Evolutionary conservation across 2,329 filamentous ascomycete species (phyloP).

Genomic region (Spiromastix sp.): DNA sequence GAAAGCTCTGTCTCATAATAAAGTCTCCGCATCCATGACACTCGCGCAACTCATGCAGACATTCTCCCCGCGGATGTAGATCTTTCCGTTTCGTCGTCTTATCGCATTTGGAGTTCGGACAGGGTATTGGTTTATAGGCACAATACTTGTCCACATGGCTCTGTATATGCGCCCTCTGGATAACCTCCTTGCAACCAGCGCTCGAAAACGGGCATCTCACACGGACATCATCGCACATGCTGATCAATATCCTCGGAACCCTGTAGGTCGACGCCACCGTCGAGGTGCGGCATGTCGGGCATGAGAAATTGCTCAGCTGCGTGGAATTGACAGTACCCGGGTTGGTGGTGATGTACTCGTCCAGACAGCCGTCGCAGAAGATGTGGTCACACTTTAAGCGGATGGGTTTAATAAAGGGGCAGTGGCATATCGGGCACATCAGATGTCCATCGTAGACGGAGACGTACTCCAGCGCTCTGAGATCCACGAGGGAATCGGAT

Average conservation of each 20-base stretch:
- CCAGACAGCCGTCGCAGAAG: constrained; percentile 51
- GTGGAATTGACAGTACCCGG: constrained; percentile 4
- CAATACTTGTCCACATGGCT: constrained; percentile 53
- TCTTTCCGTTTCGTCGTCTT: constrained; percentile 46
- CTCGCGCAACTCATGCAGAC: constrained; percentile 42
- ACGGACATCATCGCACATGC: constrained; percentile 51
- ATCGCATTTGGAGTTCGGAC: constrained; percentile 40
- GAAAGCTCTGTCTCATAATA: constrained; percentile 45
- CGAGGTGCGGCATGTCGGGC: constrained; percentile 48
- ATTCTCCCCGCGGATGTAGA: constrained; percentile 36
- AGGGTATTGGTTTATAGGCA: constrained; percentile 44
- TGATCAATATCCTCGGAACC: constrained; percentile 46
- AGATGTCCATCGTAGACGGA: constrained; percentile 48
- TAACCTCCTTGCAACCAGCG: constrained; percentile 43
- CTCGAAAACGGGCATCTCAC: constrained; percentile 49
- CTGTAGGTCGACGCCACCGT: constrained; percentile 26
- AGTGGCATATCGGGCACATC: constrained; percentile 55
- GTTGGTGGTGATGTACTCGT: constrained; percentile 34
- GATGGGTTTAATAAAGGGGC: constrained; percentile 50
- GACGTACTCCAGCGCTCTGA: constrained; percentile 49
- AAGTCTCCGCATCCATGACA: constrained; percentile 44
- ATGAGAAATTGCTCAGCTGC: constrained; percentile 28
- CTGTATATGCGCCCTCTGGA: constrained; percentile 47
- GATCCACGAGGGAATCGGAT: constrained; percentile 33
- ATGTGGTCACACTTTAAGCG: constrained; percentile 52